These are phyloP conservation scores for Calocybe cyanea DNA, from an alignment of 768 basidiomycete species.

Conservation along the genomic window DNA sequence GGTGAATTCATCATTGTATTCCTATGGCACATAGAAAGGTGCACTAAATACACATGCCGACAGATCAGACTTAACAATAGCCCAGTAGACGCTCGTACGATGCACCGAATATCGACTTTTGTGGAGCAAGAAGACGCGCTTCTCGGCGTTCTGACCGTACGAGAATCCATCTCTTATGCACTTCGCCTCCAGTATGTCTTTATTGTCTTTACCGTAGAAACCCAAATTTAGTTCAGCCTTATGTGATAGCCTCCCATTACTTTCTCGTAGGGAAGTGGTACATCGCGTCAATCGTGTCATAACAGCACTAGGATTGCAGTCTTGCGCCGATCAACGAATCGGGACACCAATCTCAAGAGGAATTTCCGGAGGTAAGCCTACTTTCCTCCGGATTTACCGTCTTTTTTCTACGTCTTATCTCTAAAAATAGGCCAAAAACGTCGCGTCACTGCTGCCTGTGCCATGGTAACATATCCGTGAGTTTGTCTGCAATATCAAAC, in stretches of 20 bases:
- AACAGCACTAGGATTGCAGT: slow-evolving; percentile 41
- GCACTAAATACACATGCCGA: not conserved
- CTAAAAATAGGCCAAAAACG: slow-evolving; percentile 49
- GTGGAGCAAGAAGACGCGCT: slow-evolving; percentile 63
- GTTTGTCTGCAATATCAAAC: slow-evolving; percentile 8
- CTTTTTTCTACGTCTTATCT: not conserved
- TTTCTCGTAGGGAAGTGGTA: slow-evolving; percentile 31
- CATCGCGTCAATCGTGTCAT: slow-evolving; percentile 43
- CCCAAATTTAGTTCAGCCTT: not conserved
- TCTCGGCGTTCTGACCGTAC: slow-evolving; percentile 53
- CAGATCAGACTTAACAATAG: slow-evolving; percentile 32
- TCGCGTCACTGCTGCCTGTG: slow-evolving; percentile 55
- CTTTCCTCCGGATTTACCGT: not conserved
- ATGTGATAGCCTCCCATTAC: slow-evolving; percentile 30
- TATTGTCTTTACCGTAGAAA: not conserved
- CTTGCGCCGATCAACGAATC: slow-evolving; percentile 46
- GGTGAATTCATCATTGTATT: slow-evolving; percentile 21
- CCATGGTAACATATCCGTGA: slow-evolving; percentile 54
- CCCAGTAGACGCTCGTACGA: slow-evolving; percentile 20
- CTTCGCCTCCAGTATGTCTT: slow-evolving; percentile 41
- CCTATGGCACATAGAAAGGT: not conserved
- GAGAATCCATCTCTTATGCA: slow-evolving; percentile 51
- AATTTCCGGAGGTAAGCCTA: slow-evolving; percentile 49
- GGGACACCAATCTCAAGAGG: slow-evolving; percentile 58
- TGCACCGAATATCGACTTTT: slow-evolving; percentile 42